Base-by-base conservation (phyloP, 2,329 filamentous ascomycete species). In the Penicillium sp. region DNA sequence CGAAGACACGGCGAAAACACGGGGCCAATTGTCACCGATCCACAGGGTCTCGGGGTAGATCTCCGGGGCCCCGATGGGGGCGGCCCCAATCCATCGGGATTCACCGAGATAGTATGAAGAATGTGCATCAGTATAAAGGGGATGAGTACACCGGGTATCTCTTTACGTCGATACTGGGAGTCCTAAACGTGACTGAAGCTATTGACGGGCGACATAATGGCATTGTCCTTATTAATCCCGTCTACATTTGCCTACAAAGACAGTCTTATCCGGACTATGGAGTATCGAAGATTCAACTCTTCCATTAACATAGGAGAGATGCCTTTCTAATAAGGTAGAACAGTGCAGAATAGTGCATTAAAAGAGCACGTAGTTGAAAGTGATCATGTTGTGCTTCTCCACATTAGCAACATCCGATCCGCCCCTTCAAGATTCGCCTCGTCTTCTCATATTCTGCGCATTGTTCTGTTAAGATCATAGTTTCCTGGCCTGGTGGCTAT, bases 341-440 rank as follows among this genome's bases (percentile, higher is more conserved):
- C 20, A 23, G 20, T 23, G 20, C 20, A 23, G 20, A 4, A 23
- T 2, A 23, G 20, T 23, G 15, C 15, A 18, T 18, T 18, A 18
- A 23, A 23, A 23, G 20, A 23, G 20, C 20, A 23, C 20, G 20
- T 18, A 23, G 20, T 23, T 4, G 20, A 23, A 18, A 23, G 20
- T 23, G 20, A 23, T 55, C 47, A 40, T 55, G 53, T 35, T 44
- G 38, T 48, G 42, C 49, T 52, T 52, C 50, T 47, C 45, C 48
- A 49, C 42, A 50, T 27, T 40, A 35, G 20, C 25, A 42, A 38
- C 32, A 25, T 42, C 18, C n/a, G 39, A 23, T 23, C 20, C 20
- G 20, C 38, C 13, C 31, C 5, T 31, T 29, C 25, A 18, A 40
- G 13, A 33, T 33, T 44, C 41, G 18, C 46, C 42, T 41, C 33